Conservation (phyloP, 768 basidiomycete species). For the Leccinum fibrillosum region DNA sequence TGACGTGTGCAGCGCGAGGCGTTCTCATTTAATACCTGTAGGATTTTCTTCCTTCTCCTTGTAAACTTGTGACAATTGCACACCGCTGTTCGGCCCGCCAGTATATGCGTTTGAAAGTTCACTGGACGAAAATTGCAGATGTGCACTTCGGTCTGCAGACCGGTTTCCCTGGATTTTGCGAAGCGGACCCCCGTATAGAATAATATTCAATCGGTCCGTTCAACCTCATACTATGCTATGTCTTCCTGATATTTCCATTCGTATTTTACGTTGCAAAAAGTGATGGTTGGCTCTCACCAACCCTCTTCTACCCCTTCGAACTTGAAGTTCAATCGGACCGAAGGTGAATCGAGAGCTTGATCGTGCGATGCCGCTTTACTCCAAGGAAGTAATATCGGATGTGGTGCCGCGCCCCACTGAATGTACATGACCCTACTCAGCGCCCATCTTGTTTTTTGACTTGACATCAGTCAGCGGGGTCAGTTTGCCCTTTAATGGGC, state of each 20-base stretch:
- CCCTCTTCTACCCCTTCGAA: neutral
- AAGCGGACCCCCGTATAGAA: neutral
- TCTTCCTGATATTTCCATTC: neutral
- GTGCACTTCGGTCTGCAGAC: neutral
- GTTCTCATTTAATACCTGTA: slow-evolving; percentile 5
- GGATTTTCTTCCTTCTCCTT: slow-evolving; percentile 4
- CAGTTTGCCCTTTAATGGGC: neutral
- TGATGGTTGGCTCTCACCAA: neutral
- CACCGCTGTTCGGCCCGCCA: neutral
- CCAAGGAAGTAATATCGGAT: neutral
- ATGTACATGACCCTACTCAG: neutral
- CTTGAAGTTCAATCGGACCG: neutral
- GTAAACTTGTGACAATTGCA: slow-evolving; percentile 5
- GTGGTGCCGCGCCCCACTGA: neutral
- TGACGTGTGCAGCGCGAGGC: neutral
- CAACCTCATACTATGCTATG: neutral
- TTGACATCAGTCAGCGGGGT: neutral
- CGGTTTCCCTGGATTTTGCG: neutral
- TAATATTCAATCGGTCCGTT: neutral
- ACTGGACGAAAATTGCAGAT: neutral
- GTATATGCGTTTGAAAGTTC: neutral
- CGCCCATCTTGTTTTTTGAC: neutral
- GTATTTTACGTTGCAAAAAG: neutral
- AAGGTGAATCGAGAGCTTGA: neutral
- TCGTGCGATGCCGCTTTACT: neutral